phyloP scores from a whole-genome alignment of 78 protist species.

The Paratrimastix pyriformis region DNA sequence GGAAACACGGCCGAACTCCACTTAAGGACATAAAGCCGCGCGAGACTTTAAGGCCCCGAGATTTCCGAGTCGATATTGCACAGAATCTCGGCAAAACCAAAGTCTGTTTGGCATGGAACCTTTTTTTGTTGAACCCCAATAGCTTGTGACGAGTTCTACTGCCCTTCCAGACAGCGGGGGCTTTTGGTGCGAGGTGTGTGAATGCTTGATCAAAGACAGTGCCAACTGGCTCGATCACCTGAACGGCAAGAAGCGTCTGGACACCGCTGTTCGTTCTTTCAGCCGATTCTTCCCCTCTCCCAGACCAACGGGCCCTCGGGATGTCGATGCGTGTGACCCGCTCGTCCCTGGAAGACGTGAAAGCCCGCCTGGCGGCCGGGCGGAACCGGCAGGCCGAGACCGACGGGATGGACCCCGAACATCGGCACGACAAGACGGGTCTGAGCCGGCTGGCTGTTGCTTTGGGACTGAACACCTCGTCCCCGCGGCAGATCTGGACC shows the following conservation, averaged over 20 bases:
- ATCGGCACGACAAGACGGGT: too few relatives aligned
- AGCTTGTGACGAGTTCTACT: background rate
- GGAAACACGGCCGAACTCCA: too few relatives aligned
- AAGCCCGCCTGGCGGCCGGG: conserved; percentile 2
- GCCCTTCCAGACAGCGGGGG: background rate
- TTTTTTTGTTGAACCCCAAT: background rate
- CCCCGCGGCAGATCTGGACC: too few relatives aligned
- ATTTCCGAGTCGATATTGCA: background rate
- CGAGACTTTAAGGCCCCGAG: too few relatives aligned
- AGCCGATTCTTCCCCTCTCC: background rate
- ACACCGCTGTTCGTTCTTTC: background rate
- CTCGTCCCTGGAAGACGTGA: background rate
- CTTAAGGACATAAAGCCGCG: too few relatives aligned
- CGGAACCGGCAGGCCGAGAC: too few relatives aligned
- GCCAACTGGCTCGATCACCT: conserved; percentile 1
- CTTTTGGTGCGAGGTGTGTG: conserved; percentile 14
- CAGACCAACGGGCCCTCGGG: background rate
- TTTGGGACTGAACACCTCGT: too few relatives aligned
- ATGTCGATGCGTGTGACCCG: background rate
- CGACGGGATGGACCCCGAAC: too few relatives aligned
- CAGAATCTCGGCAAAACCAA: background rate
- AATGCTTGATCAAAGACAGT: background rate
- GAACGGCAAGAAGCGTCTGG: background rate
- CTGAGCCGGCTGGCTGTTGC: too few relatives aligned
- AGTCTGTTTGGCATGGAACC: background rate